phyloP scores from a whole-genome alignment of 768 basidiomycete species.

The Tylopilus intermedius region DNA sequence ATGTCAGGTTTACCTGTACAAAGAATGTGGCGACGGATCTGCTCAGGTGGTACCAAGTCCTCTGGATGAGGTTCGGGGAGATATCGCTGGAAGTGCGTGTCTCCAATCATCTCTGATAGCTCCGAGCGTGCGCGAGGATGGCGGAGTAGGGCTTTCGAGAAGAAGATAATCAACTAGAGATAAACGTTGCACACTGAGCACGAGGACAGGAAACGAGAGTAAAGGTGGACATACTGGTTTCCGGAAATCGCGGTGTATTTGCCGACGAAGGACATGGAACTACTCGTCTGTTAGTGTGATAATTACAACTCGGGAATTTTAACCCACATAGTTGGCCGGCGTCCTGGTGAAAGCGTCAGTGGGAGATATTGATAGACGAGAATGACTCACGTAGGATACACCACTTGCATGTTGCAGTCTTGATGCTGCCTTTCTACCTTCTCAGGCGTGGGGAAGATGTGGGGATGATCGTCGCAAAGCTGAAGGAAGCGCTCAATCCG shows the following conservation, averaged over 20 bases:
- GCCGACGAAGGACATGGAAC: constrained; percentile 97
- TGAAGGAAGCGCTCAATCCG: constrained; percentile 95
- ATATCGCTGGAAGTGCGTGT: constrained; percentile 91
- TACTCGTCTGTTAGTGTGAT: constrained; percentile 25
- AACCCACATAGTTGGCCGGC: constrained; percentile 81
- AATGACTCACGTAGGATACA: constrained; percentile 81
- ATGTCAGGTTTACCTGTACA: constrained; percentile 55
- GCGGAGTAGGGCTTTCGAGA: constrained; percentile 93
- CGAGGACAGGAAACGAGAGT: neutral
- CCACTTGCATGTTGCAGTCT: constrained; percentile 99
- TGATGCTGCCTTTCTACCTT: constrained; percentile 95
- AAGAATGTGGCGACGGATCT: constrained; percentile 88
- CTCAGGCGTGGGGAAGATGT: constrained; percentile 80
- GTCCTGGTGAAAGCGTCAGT: constrained; percentile 48
- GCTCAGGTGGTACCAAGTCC: constrained; percentile 68
- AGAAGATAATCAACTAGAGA: constrained; percentile 81
- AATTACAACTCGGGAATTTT: neutral
- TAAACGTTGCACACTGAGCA: neutral
- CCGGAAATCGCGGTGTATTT: constrained; percentile 96
- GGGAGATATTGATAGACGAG: neutral
- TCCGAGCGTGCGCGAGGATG: constrained; percentile 89
- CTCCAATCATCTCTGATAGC: constrained; percentile 82
- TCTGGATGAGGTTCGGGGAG: constrained; percentile 79
- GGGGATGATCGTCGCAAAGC: constrained; percentile 95
- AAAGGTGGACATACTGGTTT: constrained; percentile 68